Conservation (phyloP, 345 rosid species). For the Sapria himalayana region DNA sequence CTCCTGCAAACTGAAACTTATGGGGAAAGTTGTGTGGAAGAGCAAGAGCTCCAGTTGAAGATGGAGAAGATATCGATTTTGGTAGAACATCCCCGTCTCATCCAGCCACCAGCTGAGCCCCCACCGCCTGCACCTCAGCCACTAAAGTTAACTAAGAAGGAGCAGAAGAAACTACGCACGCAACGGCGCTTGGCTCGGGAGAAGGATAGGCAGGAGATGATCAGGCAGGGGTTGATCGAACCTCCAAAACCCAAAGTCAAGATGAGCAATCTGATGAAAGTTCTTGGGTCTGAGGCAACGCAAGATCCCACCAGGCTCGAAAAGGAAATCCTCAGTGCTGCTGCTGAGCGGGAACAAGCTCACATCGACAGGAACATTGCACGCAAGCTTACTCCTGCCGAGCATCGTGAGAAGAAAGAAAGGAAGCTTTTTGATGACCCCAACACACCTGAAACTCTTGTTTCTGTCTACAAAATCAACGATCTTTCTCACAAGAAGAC, state of each 20-base stretch:
- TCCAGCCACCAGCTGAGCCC: constrained; percentile 89
- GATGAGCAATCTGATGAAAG: constrained; percentile 92
- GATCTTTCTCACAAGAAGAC: constrained; percentile 69
- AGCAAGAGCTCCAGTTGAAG: constrained; percentile 29
- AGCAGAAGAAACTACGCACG: constrained; percentile 85
- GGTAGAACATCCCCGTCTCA: constrained; percentile 80
- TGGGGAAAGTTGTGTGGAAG: constrained; percentile 25
- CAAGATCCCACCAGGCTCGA: constrained; percentile 95
- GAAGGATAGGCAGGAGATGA: constrained; percentile 90
- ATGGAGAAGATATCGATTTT: constrained; percentile 56
- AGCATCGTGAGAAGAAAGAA: constrained; percentile 85
- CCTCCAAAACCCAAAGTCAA: constrained; percentile 86
- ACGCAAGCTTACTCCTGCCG: constrained; percentile 85
- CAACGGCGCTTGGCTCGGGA: constrained; percentile 83
- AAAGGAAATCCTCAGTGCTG: constrained; percentile 77
- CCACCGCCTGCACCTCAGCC: constrained; percentile 95
- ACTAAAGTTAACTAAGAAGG: constrained; percentile 77
- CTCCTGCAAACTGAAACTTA: constrained; percentile 31
- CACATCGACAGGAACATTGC: constrained; percentile 82
- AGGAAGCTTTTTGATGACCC: constrained; percentile 77
- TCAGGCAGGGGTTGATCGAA: constrained; percentile 82
- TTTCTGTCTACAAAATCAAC: constrained; percentile 65
- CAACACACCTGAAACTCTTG: constrained; percentile 41
- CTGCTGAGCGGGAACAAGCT: constrained; percentile 97
- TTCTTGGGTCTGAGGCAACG: constrained; percentile 94